Base-by-base conservation (phyloP, 2,329 filamentous ascomycete species). In the Microcyclospora tardicrescens region DNA sequence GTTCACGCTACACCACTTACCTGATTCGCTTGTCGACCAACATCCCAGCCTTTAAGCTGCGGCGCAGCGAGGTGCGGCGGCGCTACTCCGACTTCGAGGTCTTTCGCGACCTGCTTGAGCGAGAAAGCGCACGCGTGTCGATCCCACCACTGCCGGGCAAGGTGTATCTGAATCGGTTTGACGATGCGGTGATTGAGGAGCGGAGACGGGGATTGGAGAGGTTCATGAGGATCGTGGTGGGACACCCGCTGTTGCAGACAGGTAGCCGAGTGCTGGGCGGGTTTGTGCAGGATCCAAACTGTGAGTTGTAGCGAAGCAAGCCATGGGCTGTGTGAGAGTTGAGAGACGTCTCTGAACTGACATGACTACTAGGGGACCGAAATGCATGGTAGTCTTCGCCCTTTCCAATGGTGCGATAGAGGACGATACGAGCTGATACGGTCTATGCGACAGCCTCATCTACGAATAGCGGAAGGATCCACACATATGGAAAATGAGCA, bases 31-130 rank as follows among this genome's bases (percentile, higher is more conserved):
- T 91, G 69, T 81, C 84, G 55, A 98, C 91, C 65, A 98, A 98
- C 68, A 98, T 98, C 59, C 91, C 91, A 42, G 87, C 91, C 53
- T 98, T 98, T 75, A 96, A 96, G 69, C 78, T 95, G 53, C 85
- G 87, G 48, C 61, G 62, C 60, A 86, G 79, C 48, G 77, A 79
- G 51, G 91, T 98, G 45, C 85, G 87, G 51, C 79, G 91, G 46
- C 84, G 91, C 37, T 98, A 98, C 70, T 91, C 82, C 41, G 91
- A 98, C 64, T 98, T 98, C 61, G 91, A 98, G 67, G 89, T 94
- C 67, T 98, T 98, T 64, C 84, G 91, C 59, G 91, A 98, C 63
- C 93, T 96, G 47, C 76, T 98, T 43, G 91, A 98, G 74, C 80
- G 91, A 52, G 91, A 98, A 67, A 84, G 77, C 53, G 87, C 87